Evolutionary conservation across 1,284 basidiomycete genomes (phyloP).

Genomic region (Amylostereum chailletii): DNA sequence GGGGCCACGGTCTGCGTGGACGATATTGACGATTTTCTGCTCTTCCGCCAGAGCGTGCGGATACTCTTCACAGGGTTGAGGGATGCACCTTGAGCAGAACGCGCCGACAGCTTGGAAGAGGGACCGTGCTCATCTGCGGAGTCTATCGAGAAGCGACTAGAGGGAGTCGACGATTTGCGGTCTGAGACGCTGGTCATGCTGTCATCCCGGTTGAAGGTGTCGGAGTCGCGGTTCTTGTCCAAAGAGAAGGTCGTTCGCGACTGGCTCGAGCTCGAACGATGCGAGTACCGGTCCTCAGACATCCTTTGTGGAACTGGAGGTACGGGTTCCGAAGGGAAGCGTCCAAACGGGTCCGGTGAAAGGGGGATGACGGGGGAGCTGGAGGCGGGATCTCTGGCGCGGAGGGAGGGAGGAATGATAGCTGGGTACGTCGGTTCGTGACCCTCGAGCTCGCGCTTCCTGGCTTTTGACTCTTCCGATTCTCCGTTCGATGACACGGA

Average conservation of each 20-base stretch:
- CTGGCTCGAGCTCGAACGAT: background rate
- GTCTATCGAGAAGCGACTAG: constrained; percentile 69
- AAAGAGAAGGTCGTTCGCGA: background rate
- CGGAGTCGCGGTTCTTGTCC: background rate
- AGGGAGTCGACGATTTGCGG: constrained; percentile 19
- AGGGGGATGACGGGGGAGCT: constrained; percentile 54
- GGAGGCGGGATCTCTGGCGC: constrained; percentile 12
- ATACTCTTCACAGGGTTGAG: constrained; percentile 63
- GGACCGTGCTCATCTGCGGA: constrained; percentile 40
- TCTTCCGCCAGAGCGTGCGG: constrained; percentile 68
- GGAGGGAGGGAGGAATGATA: constrained; percentile 22
- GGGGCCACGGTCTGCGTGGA: constrained; percentile 18
- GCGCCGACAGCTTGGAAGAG: constrained; percentile 6
- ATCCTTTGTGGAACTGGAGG: constrained; percentile 2
- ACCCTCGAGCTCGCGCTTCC: constrained; percentile 43
- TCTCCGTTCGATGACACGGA: constrained; percentile 13
- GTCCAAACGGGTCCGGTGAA: constrained; percentile 71
- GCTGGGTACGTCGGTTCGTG: constrained; percentile 38
- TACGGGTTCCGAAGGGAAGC: constrained; percentile 48
- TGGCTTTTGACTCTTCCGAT: constrained; percentile 39
- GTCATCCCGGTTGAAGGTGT: background rate
- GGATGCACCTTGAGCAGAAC: constrained; percentile 19
- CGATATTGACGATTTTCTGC: constrained; percentile 38
- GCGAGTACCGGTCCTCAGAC: background rate
- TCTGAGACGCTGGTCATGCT: constrained; percentile 5